Conservation (phyloP, 148 eudicot genomes). For the Camellia sinensis region DNA sequence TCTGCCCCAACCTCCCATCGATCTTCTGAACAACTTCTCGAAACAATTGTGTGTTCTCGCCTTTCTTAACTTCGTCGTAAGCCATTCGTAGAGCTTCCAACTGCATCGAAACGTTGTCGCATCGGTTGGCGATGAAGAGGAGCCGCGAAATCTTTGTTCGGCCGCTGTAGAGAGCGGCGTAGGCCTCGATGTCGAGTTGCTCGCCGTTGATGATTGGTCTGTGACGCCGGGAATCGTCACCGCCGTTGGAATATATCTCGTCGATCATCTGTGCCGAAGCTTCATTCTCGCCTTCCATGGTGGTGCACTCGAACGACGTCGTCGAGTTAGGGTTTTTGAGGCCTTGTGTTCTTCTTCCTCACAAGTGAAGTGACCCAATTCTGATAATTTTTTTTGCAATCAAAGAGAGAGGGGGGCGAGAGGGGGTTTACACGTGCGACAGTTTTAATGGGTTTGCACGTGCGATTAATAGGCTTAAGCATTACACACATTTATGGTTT, state of each 20-base stretch:
- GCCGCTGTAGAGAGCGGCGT: conserved; percentile 74
- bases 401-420: not conserved
- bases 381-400: not conserved
- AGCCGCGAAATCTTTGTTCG: conserved; percentile 79
- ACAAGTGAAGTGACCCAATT: not conserved
- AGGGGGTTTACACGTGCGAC: not conserved
- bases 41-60: conserved; percentile 69
- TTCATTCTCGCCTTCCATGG: conserved; percentile 50
- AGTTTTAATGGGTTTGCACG: not conserved
- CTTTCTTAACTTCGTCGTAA: conserved; percentile 82
- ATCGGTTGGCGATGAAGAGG: conserved; percentile 66
- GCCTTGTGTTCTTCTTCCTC: not conserved
- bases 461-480: too few relatives aligned
- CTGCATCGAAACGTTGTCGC: conserved; percentile 46
- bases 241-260: conserved; percentile 51
- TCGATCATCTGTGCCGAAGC: conserved; percentile 35
- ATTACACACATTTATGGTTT: too few relatives aligned
- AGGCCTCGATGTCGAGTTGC: conserved; percentile 83
- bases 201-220: conserved; percentile 66
- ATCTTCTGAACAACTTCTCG: conserved; percentile 66
- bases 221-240: conserved; percentile 22
- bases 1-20: conserved; percentile 51
- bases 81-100: conserved; percentile 85
- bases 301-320: not conserved
- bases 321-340: conserved; percentile 9